These are phyloP conservation scores for Castanospermum australe DNA, from an alignment of 306 rosid species.

Conservation along the genomic window DNA sequence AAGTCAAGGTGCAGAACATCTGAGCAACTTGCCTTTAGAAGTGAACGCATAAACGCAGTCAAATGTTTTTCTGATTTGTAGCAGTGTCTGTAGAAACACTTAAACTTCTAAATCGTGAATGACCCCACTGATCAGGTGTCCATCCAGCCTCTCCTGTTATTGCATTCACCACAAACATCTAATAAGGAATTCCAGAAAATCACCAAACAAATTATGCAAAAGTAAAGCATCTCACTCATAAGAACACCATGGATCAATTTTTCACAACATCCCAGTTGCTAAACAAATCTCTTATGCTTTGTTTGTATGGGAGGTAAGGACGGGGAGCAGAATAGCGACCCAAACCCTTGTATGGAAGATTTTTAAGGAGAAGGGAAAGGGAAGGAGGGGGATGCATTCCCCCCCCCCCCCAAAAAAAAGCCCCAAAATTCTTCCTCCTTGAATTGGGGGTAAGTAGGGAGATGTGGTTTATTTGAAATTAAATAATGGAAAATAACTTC, in stretches of 20 bases:
- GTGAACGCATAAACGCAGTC: conserved; percentile 77
- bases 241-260: neutral
- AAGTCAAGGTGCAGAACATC: conserved; percentile 9
- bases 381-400: neutral
- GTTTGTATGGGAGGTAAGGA: neutral
- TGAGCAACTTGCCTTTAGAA: conserved; percentile 68
- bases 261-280: neutral
- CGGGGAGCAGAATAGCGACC: neutral
- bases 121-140: conserved; percentile 96
- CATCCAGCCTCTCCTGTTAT: conserved; percentile 91
- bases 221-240: conserved; percentile 11
- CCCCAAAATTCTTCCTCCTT: neutral
- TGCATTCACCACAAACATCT: conserved; percentile 35
- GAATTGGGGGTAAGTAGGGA: neutral
- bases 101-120: conserved; percentile 65
- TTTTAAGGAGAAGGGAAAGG: neutral
- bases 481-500: conserved; percentile 8
- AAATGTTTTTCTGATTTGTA: conserved; percentile 65
- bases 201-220: conserved; percentile 14
- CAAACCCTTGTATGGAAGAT: neutral
- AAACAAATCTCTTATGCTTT: neutral
- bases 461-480: neutral
- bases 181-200: conserved; percentile 19
- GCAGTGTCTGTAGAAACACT: conserved; percentile 59
- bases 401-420: no score